Conservation (phyloP, 106 monocot genomes). For the Amphibolis antarctica region DNA sequence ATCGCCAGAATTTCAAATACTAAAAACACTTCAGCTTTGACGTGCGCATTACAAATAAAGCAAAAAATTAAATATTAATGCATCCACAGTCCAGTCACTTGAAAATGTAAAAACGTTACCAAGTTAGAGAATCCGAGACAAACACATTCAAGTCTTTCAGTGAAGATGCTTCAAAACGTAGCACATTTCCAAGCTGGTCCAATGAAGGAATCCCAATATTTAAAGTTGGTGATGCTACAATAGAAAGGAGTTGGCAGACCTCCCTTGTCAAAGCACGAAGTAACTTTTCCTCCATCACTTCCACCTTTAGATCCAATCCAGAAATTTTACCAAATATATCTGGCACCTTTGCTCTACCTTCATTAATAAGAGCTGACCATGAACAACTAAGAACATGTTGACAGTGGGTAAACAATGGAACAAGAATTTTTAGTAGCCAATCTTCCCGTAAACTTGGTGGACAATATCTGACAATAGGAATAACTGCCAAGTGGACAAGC, state of each 20-base stretch:
- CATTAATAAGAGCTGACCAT: conserved; percentile 62
- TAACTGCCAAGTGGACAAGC: conserved; percentile 60
- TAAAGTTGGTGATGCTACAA: conserved; percentile 48
- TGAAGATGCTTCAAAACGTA: conserved; percentile 34
- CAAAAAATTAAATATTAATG: neutral
- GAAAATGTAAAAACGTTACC: conserved; percentile 27
- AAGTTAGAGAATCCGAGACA: conserved; percentile 46
- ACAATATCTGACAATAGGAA: conserved; percentile 75
- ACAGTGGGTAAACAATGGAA: conserved; percentile 78
- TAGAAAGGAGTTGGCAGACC: conserved; percentile 61
- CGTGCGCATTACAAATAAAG: neutral
- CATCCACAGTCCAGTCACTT: neutral
- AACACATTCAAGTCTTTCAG: conserved; percentile 44
- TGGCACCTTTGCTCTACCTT: conserved; percentile 81
- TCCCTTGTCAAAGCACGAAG: conserved; percentile 81
- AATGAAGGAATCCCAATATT: conserved; percentile 65
- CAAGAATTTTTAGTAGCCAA: conserved; percentile 60
- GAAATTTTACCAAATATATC: conserved; percentile 63
- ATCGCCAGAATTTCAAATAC: neutral
- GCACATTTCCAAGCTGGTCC: conserved; percentile 59
- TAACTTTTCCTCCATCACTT: conserved; percentile 97
- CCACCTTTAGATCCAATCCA: conserved; percentile 73
- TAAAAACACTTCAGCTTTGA: too few relatives aligned
- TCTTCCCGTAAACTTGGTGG: conserved; percentile 50
- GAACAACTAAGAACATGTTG: conserved; percentile 74